phyloP scores from a whole-genome alignment of 2,329 filamentous ascomycete species.

The Daldinia sp. region DNA sequence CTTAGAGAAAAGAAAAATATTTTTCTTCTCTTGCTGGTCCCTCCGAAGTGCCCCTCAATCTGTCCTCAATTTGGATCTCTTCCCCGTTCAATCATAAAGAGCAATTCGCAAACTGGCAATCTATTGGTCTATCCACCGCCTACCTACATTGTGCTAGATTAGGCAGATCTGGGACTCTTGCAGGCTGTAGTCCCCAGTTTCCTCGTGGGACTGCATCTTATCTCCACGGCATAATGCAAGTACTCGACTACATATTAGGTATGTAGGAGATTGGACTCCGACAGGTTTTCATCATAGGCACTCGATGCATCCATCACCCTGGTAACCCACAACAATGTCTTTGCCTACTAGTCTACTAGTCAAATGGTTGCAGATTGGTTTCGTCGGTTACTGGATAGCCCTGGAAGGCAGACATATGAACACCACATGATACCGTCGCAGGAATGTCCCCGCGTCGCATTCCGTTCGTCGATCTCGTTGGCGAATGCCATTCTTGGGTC shows the following conservation, averaged over 20 bases:
- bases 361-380: constrained; percentile 24
- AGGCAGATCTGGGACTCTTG: constrained; percentile 41
- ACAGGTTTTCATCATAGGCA: neutral
- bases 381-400: constrained; percentile 9
- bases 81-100: constrained; percentile 26
- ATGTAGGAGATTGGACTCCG: neutral
- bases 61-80: constrained; percentile 26
- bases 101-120: constrained; percentile 28
- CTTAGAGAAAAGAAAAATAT: neutral
- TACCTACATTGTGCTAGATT: constrained; percentile 40
- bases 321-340: neutral
- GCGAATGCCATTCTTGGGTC: constrained; percentile 18
- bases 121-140: constrained; percentile 37
- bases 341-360: neutral
- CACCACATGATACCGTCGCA: constrained; percentile 33
- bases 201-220: constrained; percentile 7
- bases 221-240: constrained; percentile 21
- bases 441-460: constrained; percentile 35
- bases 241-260: neutral
- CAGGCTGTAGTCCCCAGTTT: constrained; percentile 26
- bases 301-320: neutral
- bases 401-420: constrained; percentile 25
- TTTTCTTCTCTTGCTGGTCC: constrained; percentile 3
- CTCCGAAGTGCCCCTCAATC: constrained; percentile 10
- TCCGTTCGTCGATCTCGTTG: constrained; percentile 36